A percentile compares a stretch with the other conserved stretches of the same genome.
These are phyloP conservation scores for Fomitopsis pulvina DNA, from an alignment of 768 basidiomycete species.

Conservation along the genomic window DNA sequence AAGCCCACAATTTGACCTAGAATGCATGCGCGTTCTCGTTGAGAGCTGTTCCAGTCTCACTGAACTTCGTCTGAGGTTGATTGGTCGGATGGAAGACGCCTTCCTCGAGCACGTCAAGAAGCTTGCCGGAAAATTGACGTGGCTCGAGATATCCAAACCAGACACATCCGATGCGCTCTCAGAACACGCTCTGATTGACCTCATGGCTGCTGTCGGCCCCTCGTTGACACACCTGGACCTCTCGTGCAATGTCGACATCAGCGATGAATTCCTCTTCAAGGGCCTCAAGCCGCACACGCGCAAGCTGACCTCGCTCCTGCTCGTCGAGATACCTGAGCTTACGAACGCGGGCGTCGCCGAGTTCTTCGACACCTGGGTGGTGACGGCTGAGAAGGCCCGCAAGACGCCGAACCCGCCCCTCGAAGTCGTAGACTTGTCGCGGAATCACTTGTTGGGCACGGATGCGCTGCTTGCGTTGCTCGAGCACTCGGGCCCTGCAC, in stretches of 20 bases:
- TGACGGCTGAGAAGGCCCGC: slow-evolving; percentile 6
- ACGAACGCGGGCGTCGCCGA: slow-evolving; percentile 63
- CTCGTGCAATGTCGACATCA: slow-evolving; percentile 60
- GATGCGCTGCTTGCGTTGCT: slow-evolving; percentile 58
- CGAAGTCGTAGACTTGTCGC: slow-evolving; percentile 48
- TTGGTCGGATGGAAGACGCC: slow-evolving; percentile 62
- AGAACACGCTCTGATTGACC: slow-evolving; percentile 46
- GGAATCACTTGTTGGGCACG: slow-evolving; percentile 48
- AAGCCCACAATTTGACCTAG: slow-evolving; percentile 77
- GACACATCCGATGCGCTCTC: slow-evolving; percentile 36
- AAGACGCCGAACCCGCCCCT: slow-evolving; percentile 39
- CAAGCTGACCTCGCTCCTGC: slow-evolving; percentile 42
- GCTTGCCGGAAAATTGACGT: slow-evolving; percentile 39
- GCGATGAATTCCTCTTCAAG: slow-evolving; percentile 49
- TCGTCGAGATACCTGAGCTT: slow-evolving; percentile 53
- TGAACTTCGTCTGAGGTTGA: slow-evolving; percentile 73
- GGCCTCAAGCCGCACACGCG: slow-evolving; percentile 50
- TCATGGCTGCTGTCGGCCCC: slow-evolving; percentile 50
- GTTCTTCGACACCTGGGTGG: slow-evolving; percentile 58
- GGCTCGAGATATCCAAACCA: slow-evolving; percentile 68
- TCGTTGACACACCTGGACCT: slow-evolving; percentile 58
- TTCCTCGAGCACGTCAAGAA: slow-evolving; percentile 50
- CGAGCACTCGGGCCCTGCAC: slow-evolving; percentile 51
- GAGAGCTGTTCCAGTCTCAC: slow-evolving; percentile 45
- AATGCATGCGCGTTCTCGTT: slow-evolving; percentile 56